A percentile compares a stretch with the other conserved stretches of the same genome.
Evolutionary conservation across 2,329 filamentous ascomycete species (phyloP).

Genomic region (Beauveria sp.): DNA sequence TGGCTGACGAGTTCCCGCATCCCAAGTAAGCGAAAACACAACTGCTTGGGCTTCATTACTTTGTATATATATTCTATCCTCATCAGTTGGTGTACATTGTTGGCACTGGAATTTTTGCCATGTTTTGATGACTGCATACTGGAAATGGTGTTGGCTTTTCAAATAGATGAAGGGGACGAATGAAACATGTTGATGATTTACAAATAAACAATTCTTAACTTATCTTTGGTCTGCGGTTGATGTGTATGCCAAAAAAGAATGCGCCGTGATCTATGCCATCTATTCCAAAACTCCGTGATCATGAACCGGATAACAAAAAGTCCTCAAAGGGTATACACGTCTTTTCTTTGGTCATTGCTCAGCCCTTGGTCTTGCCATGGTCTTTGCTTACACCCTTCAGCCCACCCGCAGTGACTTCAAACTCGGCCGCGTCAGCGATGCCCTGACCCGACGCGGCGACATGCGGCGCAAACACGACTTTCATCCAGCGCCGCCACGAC

Average conservation of each 20-base stretch:
- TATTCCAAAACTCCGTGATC: background rate
- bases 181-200: background rate
- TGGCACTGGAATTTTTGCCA: background rate
- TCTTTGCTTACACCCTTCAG: conserved; percentile 27
- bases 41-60: background rate
- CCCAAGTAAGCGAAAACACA: conserved; percentile 27
- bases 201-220: background rate
- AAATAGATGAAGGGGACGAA: background rate
- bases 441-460: conserved; percentile 44
- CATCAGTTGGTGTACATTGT: conserved; percentile 11
- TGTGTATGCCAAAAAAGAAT: background rate
- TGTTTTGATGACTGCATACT: background rate
- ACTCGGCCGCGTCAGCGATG: conserved; percentile 52
- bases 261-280: background rate
- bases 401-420: conserved; percentile 67
- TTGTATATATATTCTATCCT: conserved; percentile 10
- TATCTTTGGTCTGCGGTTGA: background rate
- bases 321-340: background rate
- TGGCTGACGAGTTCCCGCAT: conserved; percentile 89
- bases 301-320: background rate
- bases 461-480: conserved; percentile 85
- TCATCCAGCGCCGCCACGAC: conserved; percentile 69
- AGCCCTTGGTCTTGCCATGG: background rate
- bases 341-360: background rate
- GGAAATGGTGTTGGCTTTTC: conserved; percentile 1